Evolutionary conservation across 805 yeast genomes (phyloP).

Genomic region (Metschnikowia aberdeeniae): DNA sequence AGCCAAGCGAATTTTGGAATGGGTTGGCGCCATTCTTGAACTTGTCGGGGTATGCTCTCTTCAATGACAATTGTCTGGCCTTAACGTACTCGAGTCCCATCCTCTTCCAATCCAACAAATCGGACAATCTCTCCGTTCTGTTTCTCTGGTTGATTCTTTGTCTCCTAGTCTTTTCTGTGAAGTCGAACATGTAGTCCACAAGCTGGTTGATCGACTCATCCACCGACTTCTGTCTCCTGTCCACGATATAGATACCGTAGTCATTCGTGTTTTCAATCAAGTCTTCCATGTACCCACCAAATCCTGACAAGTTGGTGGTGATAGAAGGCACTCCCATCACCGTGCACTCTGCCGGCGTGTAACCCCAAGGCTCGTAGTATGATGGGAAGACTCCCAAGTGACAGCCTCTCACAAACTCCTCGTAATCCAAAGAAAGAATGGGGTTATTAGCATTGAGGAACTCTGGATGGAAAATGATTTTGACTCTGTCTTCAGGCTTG

Average conservation of each 20-base stretch:
- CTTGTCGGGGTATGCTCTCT: constrained; percentile 89
- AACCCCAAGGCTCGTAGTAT: constrained; percentile 99
- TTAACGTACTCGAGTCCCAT: constrained; percentile 96
- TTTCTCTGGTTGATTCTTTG: constrained; percentile 97
- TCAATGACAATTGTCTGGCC: constrained; percentile 87
- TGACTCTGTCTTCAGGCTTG: constrained; percentile 84
- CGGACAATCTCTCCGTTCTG: constrained; percentile 91
- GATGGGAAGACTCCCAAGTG: constrained; percentile 98
- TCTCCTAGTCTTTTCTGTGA: constrained; percentile 84
- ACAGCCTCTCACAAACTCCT: constrained; percentile 96
- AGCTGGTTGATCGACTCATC: constrained; percentile 92
- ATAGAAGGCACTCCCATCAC: constrained; percentile 99
- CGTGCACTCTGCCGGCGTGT: constrained; percentile 98
- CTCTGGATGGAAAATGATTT: constrained; percentile 96
- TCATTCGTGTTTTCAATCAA: constrained; percentile 89
- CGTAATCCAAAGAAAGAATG: constrained; percentile 87
- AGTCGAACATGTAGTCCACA: constrained; percentile 84
- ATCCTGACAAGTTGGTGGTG: constrained; percentile 93
- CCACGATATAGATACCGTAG: constrained; percentile 96
- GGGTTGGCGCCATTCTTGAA: constrained; percentile 54
- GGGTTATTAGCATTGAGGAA: constrained; percentile 94
- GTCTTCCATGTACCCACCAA: constrained; percentile 98
- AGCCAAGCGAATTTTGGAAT: constrained; percentile 41
- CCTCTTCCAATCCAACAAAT: constrained; percentile 93
- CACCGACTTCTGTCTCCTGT: constrained; percentile 85